Percentiles rank a stretch among this genome's conserved stretches.
Conservation (phyloP, 805 yeast genomes). For the Wickerhamiella australiensis region DNA sequence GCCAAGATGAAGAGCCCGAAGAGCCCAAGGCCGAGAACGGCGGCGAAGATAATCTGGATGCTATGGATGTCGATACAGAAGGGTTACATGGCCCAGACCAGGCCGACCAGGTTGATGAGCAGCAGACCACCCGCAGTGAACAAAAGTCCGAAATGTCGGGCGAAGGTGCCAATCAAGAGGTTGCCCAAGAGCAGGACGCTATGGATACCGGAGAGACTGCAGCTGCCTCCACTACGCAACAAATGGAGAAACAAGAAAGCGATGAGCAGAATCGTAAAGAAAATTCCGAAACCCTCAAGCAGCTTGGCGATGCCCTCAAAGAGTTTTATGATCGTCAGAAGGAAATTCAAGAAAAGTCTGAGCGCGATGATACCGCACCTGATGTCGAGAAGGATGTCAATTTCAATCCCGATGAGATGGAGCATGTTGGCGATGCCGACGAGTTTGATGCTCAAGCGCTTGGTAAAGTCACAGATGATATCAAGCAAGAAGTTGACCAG, state of each 20-base stretch:
- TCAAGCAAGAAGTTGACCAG: conserved; percentile 52
- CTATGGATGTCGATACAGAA: conserved; percentile 33
- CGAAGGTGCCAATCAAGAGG: conserved; percentile 46
- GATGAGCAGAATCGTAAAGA: conserved; percentile 25
- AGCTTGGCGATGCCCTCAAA: conserved; percentile 81
- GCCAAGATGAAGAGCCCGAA: conserved; percentile 24
- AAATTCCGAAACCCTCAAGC: conserved; percentile 51
- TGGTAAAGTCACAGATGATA: conserved; percentile 63
- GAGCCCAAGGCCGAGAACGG: conserved; percentile 27
- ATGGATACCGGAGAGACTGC: conserved; percentile 43
- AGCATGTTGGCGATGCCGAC: conserved; percentile 45
- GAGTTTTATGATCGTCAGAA: conserved; percentile 85
- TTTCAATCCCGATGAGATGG: conserved; percentile 69
- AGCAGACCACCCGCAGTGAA: conserved; percentile 23
- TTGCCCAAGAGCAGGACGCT: conserved; percentile 25
- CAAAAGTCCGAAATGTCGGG: conserved; percentile 38
- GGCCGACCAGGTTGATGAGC: conserved; percentile 37
- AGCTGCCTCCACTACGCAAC: conserved; percentile 51
- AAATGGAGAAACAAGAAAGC: conserved; percentile 30
- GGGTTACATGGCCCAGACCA: conserved; percentile 64
- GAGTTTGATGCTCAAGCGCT: conserved; percentile 79
- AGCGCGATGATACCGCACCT: conserved; percentile 29
- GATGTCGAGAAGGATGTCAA: conserved; percentile 19
- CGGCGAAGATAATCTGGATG: conserved; percentile 21
- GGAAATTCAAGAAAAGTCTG: conserved; percentile 64